Percentiles rank a stretch among this genome's conserved stretches.
Evolutionary conservation across 2,329 filamentous ascomycete genomes (phyloP).

Genomic region (Cordyceps militaris): DNA sequence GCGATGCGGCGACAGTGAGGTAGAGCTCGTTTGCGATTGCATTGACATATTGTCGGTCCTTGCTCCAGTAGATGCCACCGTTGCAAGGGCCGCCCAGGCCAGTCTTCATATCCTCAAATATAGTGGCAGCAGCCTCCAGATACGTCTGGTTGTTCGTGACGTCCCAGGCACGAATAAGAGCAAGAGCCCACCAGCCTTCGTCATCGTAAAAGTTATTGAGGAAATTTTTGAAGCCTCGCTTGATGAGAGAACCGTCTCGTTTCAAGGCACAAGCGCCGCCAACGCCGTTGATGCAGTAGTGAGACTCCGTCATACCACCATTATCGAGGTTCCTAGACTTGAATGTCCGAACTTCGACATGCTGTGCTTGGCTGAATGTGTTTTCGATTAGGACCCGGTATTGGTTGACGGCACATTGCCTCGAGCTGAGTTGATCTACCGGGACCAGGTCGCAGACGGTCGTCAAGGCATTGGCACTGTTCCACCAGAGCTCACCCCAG

Average conservation of each 20-base stretch:
- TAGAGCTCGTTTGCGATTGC: constrained; percentile 54
- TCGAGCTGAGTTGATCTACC: constrained; percentile 24
- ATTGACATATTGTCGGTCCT: constrained; percentile 43
- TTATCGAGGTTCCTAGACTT: constrained; percentile 30
- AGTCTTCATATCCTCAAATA: constrained; percentile 50
- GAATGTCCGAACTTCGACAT: constrained; percentile 27
- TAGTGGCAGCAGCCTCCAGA: constrained; percentile 42
- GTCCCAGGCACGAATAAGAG: constrained; percentile 50
- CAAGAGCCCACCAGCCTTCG: constrained; percentile 58
- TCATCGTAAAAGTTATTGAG: constrained; percentile 52
- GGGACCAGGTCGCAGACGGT: constrained; percentile 52
- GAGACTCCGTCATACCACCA: constrained; percentile 30
- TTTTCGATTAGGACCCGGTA: constrained; percentile 35
- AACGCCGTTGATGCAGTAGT: constrained; percentile 27
- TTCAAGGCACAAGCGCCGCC: constrained; percentile 11
- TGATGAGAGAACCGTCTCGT: constrained; percentile 24
- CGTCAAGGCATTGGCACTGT: constrained; percentile 60
- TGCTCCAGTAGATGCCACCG: constrained; percentile 52
- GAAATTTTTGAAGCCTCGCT: constrained; percentile 34
- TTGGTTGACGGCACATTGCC: constrained; percentile 30
- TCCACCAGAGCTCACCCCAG: constrained; percentile 67
- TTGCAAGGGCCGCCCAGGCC: constrained; percentile 42
- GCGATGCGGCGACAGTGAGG: constrained; percentile 43
- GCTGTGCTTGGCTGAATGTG: constrained; percentile 40
- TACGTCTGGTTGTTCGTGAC: constrained; percentile 45